These are phyloP conservation scores for Ustilago sp. DNA, from an alignment of 1,284 basidiomycete species.

Conservation along the genomic window DNA sequence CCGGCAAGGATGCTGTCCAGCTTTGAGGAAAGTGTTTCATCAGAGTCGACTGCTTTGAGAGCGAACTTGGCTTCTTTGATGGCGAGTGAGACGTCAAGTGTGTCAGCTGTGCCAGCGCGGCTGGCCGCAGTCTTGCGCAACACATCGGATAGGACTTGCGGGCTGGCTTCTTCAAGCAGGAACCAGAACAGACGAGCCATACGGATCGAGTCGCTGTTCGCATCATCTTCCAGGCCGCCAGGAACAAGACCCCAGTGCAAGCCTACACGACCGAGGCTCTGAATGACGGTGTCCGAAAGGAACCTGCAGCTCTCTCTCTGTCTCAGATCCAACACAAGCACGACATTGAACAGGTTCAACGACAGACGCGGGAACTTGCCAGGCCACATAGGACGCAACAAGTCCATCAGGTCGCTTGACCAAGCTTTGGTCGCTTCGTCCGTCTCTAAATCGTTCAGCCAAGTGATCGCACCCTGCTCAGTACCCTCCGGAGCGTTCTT, in stretches of 20 bases:
- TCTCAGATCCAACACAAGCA: slow-evolving; percentile 60
- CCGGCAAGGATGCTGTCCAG: slow-evolving; percentile 25
- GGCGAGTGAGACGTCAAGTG: slow-evolving; percentile 32
- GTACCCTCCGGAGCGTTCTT: slow-evolving; percentile 9
- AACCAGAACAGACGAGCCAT: slow-evolving; percentile 61
- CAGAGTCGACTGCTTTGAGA: slow-evolving; percentile 21
- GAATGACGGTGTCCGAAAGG: slow-evolving; percentile 53
- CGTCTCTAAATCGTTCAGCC: slow-evolving; percentile 90
- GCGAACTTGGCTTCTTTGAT: slow-evolving; percentile 46
- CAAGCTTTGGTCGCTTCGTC: slow-evolving; percentile 72
- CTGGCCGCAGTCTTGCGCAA: slow-evolving; percentile 36
- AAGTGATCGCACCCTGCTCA: slow-evolving; percentile 76
- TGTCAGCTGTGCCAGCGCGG: slow-evolving; percentile 12
- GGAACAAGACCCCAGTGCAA: slow-evolving; percentile 63
- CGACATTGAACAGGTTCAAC: slow-evolving; percentile 64
- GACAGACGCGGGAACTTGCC: slow-evolving; percentile 58
- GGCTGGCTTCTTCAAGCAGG: slow-evolving; percentile 39
- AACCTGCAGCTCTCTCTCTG: slow-evolving; percentile 52
- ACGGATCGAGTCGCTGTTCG: slow-evolving; percentile 18
- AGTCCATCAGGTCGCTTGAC: slow-evolving; percentile 43
- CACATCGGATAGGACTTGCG: slow-evolving; percentile 32
- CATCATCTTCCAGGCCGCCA: slow-evolving; percentile 49
- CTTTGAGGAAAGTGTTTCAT: slow-evolving; percentile 12
- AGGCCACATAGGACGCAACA: slow-evolving; percentile 60
- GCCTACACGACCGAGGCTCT: slow-evolving; percentile 48